Conservation (phyloP, 768 basidiomycete genomes). For the Leccinellum albellum region DNA sequence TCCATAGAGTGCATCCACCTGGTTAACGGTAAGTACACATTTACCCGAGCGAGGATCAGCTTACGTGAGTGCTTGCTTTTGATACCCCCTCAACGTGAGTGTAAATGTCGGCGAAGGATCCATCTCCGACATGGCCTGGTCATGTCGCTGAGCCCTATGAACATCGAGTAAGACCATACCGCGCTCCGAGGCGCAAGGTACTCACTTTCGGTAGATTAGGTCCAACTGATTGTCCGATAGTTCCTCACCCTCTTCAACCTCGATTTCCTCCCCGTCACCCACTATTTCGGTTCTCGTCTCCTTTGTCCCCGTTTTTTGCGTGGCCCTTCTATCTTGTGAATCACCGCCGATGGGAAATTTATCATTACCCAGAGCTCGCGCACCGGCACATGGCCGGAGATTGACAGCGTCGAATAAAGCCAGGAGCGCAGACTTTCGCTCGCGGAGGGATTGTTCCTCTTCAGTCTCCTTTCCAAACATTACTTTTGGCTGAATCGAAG, state of each 20-base stretch:
- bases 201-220: constrained; percentile 80
- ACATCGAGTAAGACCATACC: constrained; percentile 5
- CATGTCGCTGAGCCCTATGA: constrained; percentile 77
- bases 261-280: constrained; percentile 77
- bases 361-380: constrained; percentile 28
- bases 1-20: constrained; percentile 95
- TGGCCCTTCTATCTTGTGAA: constrained; percentile 40
- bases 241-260: constrained; percentile 81
- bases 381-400: constrained; percentile 59
- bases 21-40: neutral
- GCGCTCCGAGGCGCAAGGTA: neutral
- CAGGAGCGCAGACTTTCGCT: constrained; percentile 72
- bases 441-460: constrained; percentile 73
- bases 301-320: constrained; percentile 37
- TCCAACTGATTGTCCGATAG: constrained; percentile 77
- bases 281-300: constrained; percentile 60
- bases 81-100: constrained; percentile 77
- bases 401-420: constrained; percentile 70
- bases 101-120: constrained; percentile 76
- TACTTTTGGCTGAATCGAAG: constrained; percentile 23
- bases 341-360: constrained; percentile 29
- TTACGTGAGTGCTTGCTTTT: constrained; percentile 85
- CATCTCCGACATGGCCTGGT: constrained; percentile 73
- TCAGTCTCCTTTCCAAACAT: constrained; percentile 73
- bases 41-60: constrained; percentile 18